phyloP scores from a whole-genome alignment of 2,329 filamentous ascomycete genomes.

The Monosporascus sp. region DNA sequence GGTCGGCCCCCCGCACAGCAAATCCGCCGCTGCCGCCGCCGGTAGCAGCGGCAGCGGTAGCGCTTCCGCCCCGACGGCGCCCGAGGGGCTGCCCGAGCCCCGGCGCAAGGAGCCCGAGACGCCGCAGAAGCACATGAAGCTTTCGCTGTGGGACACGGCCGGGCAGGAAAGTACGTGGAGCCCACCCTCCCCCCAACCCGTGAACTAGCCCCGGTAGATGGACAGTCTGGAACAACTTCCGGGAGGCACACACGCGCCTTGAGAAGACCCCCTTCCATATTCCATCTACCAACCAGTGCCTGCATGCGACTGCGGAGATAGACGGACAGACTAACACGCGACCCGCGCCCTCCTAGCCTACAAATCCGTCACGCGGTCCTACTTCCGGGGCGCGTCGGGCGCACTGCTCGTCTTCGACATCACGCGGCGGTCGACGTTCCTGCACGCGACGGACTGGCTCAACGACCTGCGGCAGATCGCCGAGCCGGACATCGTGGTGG shows the following conservation, averaged over 20 bases:
- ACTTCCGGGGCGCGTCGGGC: constrained; percentile 74
- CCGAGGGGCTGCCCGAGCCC: constrained; percentile 49
- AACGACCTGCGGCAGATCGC: constrained; percentile 91
- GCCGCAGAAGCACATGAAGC: constrained; percentile 77
- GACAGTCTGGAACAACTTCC: background rate
- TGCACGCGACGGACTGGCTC: constrained; percentile 87
- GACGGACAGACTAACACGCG: background rate
- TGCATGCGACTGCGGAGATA: no score
- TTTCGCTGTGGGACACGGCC: constrained; percentile 91
- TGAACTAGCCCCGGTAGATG: background rate
- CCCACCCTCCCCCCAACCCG: background rate
- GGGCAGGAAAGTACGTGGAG: constrained; percentile 70
- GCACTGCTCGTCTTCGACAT: constrained; percentile 92
- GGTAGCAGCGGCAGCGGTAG: constrained; percentile 30
- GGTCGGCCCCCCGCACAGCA: constrained; percentile 72
- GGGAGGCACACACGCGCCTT: background rate
- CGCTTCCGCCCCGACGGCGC: constrained; percentile 12
- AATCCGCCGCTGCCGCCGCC: constrained; percentile 27
- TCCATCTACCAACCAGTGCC: background rate
- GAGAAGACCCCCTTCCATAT: background rate
- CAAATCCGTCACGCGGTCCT: constrained; percentile 90
- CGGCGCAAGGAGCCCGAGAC: constrained; percentile 32
- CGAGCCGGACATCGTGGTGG: constrained; percentile 89
- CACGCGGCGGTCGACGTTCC: constrained; percentile 76
- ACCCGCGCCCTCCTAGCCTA: constrained; percentile 40